Base-by-base conservation (phyloP, 2,329 filamentous ascomycete genomes). In the Pseudogymnoascus sp. region DNA sequence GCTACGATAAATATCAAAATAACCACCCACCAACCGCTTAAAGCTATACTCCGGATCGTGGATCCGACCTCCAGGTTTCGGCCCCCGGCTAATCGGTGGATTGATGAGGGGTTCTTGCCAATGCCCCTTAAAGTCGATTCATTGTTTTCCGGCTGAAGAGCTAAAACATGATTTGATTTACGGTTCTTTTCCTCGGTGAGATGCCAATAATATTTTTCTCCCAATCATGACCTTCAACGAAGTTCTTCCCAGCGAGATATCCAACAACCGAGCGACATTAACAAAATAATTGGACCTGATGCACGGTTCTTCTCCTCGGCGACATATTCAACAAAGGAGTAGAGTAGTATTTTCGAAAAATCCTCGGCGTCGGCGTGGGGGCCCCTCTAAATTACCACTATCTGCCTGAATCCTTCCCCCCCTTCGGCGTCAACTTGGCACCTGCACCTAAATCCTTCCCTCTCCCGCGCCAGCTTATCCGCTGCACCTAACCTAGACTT, bases 361-460 rank as follows among this genome's bases (percentile, higher is more conserved):
- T 6, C n/a, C 7, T 51, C 45, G 23, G 13, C 13, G 13, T 51
- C 14, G 45, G 6, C 45, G 23, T 51, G 45, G 45, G 45, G 45
- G 19, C 45, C 23, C 45, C 13, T 51, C 45, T 16, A 51, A 51
- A 51, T 51, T 51, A n/a, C n/a, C 13, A 5, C 13, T 11, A 28
- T 51, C 14, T 51, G 45, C 45, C 45, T 51, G 45, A 51, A 51
- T 51, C 45, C 45, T 51, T 51, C 28, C 45, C 45, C 37, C n/a
- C 13, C 16, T 48, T 25, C 21, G 13, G n/a, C 43, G 13, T 48
- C 43, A 25, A 48, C 43, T 48, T 48, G 21, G 43, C 13, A 48
- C 6, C 21, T 48, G 19, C 21, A 48, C 5, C 13, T 25, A 14
- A 48, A 23, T 48, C 43, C 43, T 48, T 48, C 43, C 21, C 19